These are phyloP conservation scores for Cordyceps fumosorosea DNA, from an alignment of 2,329 filamentous ascomycete genomes.

Conservation along the genomic window DNA sequence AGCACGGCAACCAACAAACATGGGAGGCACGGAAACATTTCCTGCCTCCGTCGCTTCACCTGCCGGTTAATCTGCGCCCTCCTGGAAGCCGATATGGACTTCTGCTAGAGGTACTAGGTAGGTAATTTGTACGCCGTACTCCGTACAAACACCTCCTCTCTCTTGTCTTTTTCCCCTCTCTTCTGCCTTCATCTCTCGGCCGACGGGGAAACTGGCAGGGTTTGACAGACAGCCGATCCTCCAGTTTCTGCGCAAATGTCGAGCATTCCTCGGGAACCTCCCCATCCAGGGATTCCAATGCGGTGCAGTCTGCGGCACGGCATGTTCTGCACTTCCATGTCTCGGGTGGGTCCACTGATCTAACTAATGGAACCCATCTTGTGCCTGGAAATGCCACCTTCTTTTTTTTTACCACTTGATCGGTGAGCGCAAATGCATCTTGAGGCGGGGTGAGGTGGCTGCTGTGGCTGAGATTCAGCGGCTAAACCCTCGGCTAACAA, in stretches of 20 bases:
- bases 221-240: not conserved
- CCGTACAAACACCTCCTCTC: not conserved
- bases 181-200: not conserved
- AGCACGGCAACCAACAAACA: conserved; percentile 7
- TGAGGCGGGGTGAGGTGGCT: not conserved
- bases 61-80: not conserved
- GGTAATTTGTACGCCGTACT: not conserved
- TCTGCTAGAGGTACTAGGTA: no score
- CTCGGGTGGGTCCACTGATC: not conserved
- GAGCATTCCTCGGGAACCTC: not conserved
- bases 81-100: not conserved
- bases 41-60: not conserved
- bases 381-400: not conserved
- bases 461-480: not conserved
- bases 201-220: not conserved
- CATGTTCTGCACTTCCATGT: not conserved
- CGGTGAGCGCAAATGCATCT: not conserved
- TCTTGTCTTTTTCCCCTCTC: not conserved
- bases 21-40: not conserved
- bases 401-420: not conserved
- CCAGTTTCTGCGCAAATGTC: not conserved
- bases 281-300: not conserved
- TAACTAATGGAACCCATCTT: not conserved
- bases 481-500: no score
- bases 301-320: not conserved